Evolutionary conservation across 805 yeast genomes (phyloP).

Genomic region (Metschnikowia lunata): DNA sequence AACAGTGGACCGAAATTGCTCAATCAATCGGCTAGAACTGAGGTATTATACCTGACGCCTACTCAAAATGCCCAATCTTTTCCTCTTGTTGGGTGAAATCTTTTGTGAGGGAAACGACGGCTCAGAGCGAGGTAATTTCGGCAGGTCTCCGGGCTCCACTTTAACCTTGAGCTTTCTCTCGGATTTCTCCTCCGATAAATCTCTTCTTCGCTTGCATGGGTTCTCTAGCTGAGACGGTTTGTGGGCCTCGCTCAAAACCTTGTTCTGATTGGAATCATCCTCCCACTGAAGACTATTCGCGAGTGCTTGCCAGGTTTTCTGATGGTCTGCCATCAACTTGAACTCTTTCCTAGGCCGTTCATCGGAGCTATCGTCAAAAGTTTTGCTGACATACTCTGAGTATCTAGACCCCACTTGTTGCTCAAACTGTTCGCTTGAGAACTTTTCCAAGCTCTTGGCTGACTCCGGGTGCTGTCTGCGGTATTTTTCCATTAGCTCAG

Average conservation of each 20-base stretch:
- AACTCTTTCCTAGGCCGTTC: neutral
- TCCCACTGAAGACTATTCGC: no score
- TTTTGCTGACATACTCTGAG: neutral
- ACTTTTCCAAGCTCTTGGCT: conserved; percentile 1
- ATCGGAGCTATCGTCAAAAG: neutral
- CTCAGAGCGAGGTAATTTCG: neutral
- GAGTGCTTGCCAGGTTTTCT: neutral
- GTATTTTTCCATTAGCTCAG: conserved; percentile 30
- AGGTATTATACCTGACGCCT: neutral
- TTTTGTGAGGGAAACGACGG: neutral
- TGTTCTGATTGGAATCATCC: no score
- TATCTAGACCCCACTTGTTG: neutral
- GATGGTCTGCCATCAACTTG: neutral
- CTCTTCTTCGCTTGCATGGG: no score
- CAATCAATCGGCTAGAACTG: neutral
- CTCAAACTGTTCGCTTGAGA: conserved; percentile 1
- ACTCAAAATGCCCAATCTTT: conserved; percentile 9
- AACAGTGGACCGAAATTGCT: conserved; percentile 5
- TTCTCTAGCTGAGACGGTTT: no score
- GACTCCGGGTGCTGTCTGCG: conserved; percentile 14
- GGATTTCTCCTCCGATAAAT: no score
- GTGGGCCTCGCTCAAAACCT: no score
- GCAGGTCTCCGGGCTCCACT: no score
- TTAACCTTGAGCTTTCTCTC: no score
- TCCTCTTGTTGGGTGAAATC: conserved; percentile 6